phyloP scores from a whole-genome alignment of 1,284 basidiomycete genomes.

The Mycosarcoma mackinlayi region DNA sequence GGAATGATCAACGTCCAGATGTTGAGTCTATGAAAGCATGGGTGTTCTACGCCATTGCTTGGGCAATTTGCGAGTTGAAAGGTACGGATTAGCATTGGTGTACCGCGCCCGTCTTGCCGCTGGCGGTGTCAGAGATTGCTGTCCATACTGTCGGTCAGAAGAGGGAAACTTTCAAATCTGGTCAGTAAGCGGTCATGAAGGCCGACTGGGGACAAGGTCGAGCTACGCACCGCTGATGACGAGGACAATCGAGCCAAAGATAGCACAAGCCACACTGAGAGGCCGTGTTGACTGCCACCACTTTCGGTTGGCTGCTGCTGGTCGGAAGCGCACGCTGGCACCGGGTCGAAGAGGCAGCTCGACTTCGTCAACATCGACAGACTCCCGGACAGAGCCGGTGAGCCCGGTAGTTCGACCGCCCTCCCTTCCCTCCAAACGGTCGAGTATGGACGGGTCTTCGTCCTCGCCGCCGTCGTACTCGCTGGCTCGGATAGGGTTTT shows the following conservation, averaged over 20 bases:
- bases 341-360: conserved; percentile 65
- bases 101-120: conserved; percentile 48
- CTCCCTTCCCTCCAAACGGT: conserved; percentile 43
- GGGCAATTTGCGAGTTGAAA: no score
- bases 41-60: no score
- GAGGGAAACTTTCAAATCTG: neutral
- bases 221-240: conserved; percentile 47
- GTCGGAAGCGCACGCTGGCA: conserved; percentile 48
- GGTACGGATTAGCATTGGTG: conserved; percentile 48
- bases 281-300: conserved; percentile 66
- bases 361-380: conserved; percentile 58
- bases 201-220: no score
- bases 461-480: conserved; percentile 43
- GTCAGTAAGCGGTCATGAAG: conserved; percentile 2
- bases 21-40: neutral
- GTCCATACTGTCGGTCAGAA: conserved; percentile 36
- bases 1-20: no score
- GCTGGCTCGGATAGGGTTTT: conserved; percentile 23
- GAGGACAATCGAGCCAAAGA: conserved; percentile 63
- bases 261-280: conserved; percentile 60
- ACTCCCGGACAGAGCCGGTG: conserved; percentile 13
- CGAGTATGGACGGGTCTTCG: conserved; percentile 26
- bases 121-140: conserved; percentile 41
- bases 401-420: conserved; percentile 13
- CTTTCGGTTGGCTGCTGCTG: conserved; percentile 49